Base-by-base conservation (phyloP, 352 stramenopile species). In the Globisporangium nunn region DNA sequence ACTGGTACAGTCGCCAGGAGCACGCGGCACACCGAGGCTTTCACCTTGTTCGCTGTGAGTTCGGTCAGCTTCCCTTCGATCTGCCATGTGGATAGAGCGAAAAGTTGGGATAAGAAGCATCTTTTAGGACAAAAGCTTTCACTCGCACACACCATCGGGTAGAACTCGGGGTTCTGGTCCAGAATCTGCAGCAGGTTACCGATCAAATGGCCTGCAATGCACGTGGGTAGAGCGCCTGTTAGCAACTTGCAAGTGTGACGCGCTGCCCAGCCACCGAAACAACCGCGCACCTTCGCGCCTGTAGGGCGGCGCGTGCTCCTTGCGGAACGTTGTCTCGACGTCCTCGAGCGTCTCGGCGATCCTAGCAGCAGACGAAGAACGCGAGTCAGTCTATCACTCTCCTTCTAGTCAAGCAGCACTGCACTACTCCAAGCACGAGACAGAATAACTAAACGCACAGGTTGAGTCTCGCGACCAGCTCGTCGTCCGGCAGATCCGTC, bases 151-250 rank as follows among this genome's bases (percentile, higher is more conserved):
- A 91, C 81, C 75, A 87, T 82, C 1, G 77, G 59, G 57, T 94
- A 94, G 44, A 94, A 94, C 10, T 92, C 81, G 45, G 89, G 79
- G 41, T 86, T 81, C 47, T 91, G 73, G 37, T 90, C 84, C n/a
- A 94, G 63, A n/a, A 85, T 67, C 23, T 82, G 80, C 43, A 92
- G 63, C 29, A 94, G 47, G 57, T 81, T 81, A 15, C 84, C 84
- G 58, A 94, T 90, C 56, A 91, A 64, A 40, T 94, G 79, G 7
- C 81, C 81, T 88, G 30, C 28, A 40, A n/a, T 18, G n/a, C 39
- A 33, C 31, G 23, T 23, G 23, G 23, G 23, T 1, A 23, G 23
- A 23, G 23, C 23, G 12, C 37, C 28, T n/a, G 29, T 14, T 1
- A 33, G 0, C 15, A 31, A 6, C 5, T 35, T n/a, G 18, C 18